Evolutionary conservation across 2,329 filamentous ascomycete genomes (phyloP), one percentile per base, ranked within the genome.

Genomic region (Lachnellula arida): DNA sequence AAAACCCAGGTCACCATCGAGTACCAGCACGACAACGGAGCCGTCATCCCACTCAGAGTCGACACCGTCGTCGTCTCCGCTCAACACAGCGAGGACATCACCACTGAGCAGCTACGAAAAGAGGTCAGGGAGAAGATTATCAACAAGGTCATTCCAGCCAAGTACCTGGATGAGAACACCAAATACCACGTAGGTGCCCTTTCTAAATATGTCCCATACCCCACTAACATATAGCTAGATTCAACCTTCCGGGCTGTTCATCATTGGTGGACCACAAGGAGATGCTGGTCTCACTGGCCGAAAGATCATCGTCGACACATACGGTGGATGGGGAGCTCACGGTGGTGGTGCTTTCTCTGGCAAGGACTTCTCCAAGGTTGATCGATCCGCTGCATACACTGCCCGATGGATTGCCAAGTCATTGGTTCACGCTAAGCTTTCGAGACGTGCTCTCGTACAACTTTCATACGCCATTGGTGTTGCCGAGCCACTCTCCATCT

Each of bases 311-410:
- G 94, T 99, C 75, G 94, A 99, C 81, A 97, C 94, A 76, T 99
- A 99, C 81, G 94, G 94, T 81, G 94, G 94, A 71, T 97, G 94
- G 94, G 94, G 94, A 80, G 94, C 94, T 69, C 94, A 99, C 84
- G 94, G 94, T 83, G 94, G 94, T 82, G 94, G 94, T 88, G 94
- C 94, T 76, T 99, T 99, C 89, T 97, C 94, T 71, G 94, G 94
- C 72, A 99, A 99, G 88, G 94, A 99, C 77, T 99, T 97, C 86
- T 97, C 91, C 84, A 99, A 99, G 86, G 94, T 99, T 78, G 94
- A 99, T 75, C 90, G 94, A 70, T 97, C 94, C 53, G 94, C 94
- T 66, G 94, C 94, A 72, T 99, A 99, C 81, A 86, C 97, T 68
- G 92, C 84, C 67, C 91, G 94, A 75, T 99, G 94, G 94, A 92